Evolutionary conservation across 192 early-diverging fungal species (phyloP), one percentile per base, ranked within the genome.

Genomic region (Coemansia sp.): DNA sequence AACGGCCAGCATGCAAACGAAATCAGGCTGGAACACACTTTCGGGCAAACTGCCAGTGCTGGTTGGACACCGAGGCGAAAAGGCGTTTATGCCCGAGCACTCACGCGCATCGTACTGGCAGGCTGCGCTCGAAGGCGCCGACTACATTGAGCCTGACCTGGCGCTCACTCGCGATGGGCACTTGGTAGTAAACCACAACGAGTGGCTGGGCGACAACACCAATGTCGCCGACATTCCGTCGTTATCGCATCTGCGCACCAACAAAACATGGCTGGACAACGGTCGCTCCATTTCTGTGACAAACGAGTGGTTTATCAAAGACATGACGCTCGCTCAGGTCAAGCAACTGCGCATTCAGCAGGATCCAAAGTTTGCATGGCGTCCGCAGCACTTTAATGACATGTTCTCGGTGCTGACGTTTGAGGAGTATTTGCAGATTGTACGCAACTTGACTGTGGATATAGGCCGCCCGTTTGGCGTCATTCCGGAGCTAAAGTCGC

Each of bases 41-140:
- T 51, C 65, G 1, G 80, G 74, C 17, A 26, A 61, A 17, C 61
- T 14, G 37, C 51, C 80, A 4, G 57, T 45, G 57, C 55, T 82
- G 29, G 64, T 82, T 1, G 80, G 80, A 2, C 80, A 82, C 48
- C 80, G 80, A 16, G 80, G 80, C 48, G 80, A 82, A 62, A 82
- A 82, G 65, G 67, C 80, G 2, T 82, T 82, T 43, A 67, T 82
- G 71, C 80, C 80, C 3, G 80, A 82, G 37, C 80, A 82, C 50
- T 59, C 80, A 0, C 61, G 64, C 8, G 80, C 62, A 2, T 82
- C 80, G 6, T 77, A 74, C 64, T 82, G 74, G 75, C 80, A 82
- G 54, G 80, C 80, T 0, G 80, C 71, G 17, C 56, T 82, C 5
- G 80, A 82, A 29, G 62, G 65, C 14, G 80, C 68, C 1, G 80